Evolutionary conservation across 768 basidiomycete species (phyloP), one percentile per base, ranked within the genome.

Genomic region (Serpula lacrymans): DNA sequence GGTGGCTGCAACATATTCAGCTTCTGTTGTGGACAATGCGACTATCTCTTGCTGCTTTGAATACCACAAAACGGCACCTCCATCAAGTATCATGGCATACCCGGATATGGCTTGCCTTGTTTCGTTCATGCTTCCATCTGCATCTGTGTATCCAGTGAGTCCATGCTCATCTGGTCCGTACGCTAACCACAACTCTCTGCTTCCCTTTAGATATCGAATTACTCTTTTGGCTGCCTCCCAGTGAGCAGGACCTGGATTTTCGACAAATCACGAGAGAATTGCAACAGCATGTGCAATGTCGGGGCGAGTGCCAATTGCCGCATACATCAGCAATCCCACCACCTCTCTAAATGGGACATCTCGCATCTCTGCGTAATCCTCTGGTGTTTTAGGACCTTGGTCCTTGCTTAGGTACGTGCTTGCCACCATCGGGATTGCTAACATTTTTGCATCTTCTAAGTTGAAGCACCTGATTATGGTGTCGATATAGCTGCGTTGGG

Each of bases 1-100:
- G n/a, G n/a, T n/a, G n/a, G n/a, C n/a, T n/a, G n/a, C n/a, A n/a
- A 69, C 55, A 39, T 65, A 68, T 46, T 70, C 63, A 4, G 60
- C 54, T 45, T 69, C 61, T 5, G 60, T 59, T 5, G 60, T 65
- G 2, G 61, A 68, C 1, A 55, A 37, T 4, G 65, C 51, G 17
- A 63, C 46, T 13, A 55, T 48, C 3, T 57, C 34, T 47, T 71
- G 64, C 9, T 51, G 26, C 34, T 61, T 58, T 10, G 62, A 55
- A 7, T 44, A 47, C 69, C 69, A 71, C 2, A 49, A 49, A 23
- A 71, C 49, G 3, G 52, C 46, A 1, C 54, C 56, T 1, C 58
- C 52, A 32, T 49, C 52, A 14, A 61, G 28, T n/a, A 54, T 43
- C 35, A 53, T 61, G 5, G 46, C 39, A 35, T 57, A 52, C 6